phyloP scores from a whole-genome alignment of 208 protist genomes.

The Porcisia hertigi region DNA sequence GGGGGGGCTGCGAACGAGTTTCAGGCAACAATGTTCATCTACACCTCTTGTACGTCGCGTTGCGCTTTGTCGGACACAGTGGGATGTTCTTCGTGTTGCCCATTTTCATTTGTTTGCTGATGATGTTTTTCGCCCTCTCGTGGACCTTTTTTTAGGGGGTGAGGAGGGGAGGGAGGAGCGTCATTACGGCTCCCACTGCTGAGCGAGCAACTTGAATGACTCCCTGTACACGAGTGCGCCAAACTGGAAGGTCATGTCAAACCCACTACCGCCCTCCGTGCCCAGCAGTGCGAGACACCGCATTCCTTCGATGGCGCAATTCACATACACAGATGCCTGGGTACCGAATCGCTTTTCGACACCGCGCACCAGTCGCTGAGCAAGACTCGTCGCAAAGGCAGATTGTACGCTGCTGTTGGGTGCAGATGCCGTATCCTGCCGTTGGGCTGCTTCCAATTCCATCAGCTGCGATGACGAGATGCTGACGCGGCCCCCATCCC shows the following conservation, averaged over 20 bases:
- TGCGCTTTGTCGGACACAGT: background rate
- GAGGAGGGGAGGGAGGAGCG: no score
- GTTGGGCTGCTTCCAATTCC: constrained; percentile 21
- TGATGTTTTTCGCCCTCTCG: no score
- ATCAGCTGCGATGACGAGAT: constrained; percentile 34
- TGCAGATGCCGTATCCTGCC: constrained; percentile 12
- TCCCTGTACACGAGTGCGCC: constrained; percentile 44
- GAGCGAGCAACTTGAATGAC: constrained; percentile 17
- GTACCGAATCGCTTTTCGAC: constrained; percentile 6
- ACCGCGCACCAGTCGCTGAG: constrained; percentile 42
- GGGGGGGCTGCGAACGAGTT: background rate
- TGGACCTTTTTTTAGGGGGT: no score
- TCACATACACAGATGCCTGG: constrained; percentile 44
- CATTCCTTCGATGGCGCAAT: constrained; percentile 56
- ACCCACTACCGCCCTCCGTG: constrained; percentile 44
- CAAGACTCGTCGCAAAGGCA: constrained; percentile 44
- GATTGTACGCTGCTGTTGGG: constrained; percentile 32
- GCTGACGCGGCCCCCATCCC: background rate
- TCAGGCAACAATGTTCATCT: background rate
- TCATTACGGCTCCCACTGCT: background rate
- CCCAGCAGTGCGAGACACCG: constrained; percentile 45
- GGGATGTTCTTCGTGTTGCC: no score
- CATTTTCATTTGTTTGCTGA: no score
- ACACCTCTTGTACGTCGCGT: no score
- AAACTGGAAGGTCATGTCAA: constrained; percentile 57